A percentile compares a stretch with the other conserved stretches of the same genome.
Conservation (phyloP, 2,329 filamentous ascomycete species). For the Trichoderma citrinoviride region DNA sequence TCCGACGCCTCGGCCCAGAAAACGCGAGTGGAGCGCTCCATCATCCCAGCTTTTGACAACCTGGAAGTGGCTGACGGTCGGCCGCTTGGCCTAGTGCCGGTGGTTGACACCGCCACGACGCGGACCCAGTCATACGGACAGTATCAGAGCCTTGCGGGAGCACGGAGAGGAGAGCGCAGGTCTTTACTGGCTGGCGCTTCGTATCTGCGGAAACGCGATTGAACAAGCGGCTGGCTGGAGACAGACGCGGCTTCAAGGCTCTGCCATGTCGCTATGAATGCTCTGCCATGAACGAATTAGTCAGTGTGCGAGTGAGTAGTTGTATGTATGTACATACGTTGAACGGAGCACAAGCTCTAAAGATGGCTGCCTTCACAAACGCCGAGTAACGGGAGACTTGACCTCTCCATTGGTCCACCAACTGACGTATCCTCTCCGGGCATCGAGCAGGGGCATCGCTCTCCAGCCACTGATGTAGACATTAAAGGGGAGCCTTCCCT, state of each 20-base stretch:
- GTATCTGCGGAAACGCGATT: too few species aligned
- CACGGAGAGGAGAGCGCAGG: background rate
- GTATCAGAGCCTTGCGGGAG: background rate
- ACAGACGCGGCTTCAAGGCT: too few species aligned
- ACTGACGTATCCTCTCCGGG: background rate
- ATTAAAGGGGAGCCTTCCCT: background rate
- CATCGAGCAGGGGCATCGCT: background rate
- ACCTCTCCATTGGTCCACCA: background rate
- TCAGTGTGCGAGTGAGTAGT: too few species aligned
- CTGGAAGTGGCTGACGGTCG: conserved; percentile 5
- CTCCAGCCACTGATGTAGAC: conserved; percentile 15
- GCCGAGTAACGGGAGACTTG: background rate
- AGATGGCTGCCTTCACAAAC: background rate
- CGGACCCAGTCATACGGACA: background rate
- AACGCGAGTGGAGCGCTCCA: background rate
- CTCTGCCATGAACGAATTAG: too few species aligned
- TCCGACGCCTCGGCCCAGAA: background rate
- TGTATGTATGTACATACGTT: too few species aligned
- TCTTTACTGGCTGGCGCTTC: background rate
- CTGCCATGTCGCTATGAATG: too few species aligned
- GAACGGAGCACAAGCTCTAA: background rate
- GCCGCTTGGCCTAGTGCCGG: background rate
- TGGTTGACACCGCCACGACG: background rate
- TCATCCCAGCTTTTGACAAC: background rate
- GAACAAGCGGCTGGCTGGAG: too few species aligned